Base-by-base conservation (phyloP, 345 rosid species). In the Toxicodendron radicans region DNA sequence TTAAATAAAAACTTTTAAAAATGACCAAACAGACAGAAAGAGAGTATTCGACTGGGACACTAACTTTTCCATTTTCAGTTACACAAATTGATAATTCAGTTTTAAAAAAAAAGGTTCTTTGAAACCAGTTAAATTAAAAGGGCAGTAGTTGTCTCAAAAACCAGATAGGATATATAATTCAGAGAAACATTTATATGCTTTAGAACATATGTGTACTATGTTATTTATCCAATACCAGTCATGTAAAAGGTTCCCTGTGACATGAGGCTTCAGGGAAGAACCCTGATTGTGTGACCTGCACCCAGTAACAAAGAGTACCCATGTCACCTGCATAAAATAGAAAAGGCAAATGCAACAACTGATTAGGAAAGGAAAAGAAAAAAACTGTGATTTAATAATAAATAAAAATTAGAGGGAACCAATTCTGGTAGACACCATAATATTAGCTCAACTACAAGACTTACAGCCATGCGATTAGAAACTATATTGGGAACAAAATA, bases 251-350 rank as follows among this genome's bases (percentile, higher is more conserved):
- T 87, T 88, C 83, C 97, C 91, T 9, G 84, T 84, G 69, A 91
- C 70, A 72, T 89, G 91, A 75, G 97, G 89, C 87, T 89, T 95
- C 20, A 85, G 76, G 67, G 97, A 95, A 75, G 98, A 91, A 79
- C 87, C 41, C 75, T 80, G 84, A 87, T 70, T 72, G 20, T 52
- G 18, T 5, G 98, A 83, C 75, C 74, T 89, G 82, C 89, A 78
- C 23, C 94, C 99, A 80, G 82, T 66, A 79, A 79, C 85, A 84
- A 81, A 87, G 68, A 93, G 84, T 18, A 77, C 75, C 58, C 87
- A 66, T 18, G 97, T 85, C 61, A 83, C 91, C 98, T 91, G 73
- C 61, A 69, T 61, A 65, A 14, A 74, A 61, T 76, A 68, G 33
- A 56, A 58, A 32, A 52, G 23, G 23, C 46, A 68, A 64, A 75